Evolutionary conservation across 1,139 yeast genomes (phyloP).

Genomic region (Casaregolazyma suthepensis): DNA sequence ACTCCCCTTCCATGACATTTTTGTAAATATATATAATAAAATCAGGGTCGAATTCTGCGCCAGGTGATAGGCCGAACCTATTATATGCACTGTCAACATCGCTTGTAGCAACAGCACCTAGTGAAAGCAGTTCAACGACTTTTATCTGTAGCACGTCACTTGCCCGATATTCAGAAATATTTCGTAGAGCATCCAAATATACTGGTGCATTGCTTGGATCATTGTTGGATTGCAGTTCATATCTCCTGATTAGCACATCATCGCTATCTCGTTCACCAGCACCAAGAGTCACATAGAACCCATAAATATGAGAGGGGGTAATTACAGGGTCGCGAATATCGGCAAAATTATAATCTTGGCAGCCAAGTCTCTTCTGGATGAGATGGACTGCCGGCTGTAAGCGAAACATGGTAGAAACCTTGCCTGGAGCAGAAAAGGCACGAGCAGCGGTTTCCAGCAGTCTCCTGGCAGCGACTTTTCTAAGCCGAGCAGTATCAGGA

Average conservation of each 20-base stretch:
- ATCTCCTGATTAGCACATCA: slow-evolving; percentile 54
- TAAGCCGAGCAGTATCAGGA: slow-evolving; percentile 15
- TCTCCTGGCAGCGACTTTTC: slow-evolving; percentile 18
- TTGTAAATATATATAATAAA: slow-evolving; percentile 26
- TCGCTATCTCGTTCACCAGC: slow-evolving; percentile 55
- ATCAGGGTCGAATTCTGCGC: slow-evolving; percentile 19
- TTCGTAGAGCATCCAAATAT: slow-evolving; percentile 63
- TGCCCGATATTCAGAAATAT: slow-evolving; percentile 42
- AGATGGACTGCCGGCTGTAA: slow-evolving; percentile 14
- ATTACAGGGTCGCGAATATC: slow-evolving; percentile 1
- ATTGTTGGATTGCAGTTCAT: slow-evolving; percentile 45
- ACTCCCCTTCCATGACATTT: slow-evolving; percentile 9
- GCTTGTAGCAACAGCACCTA: slow-evolving; percentile 57
- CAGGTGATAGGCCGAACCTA: slow-evolving; percentile 44
- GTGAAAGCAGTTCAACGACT: slow-evolving; percentile 45
- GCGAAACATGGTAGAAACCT: slow-evolving; percentile 11
- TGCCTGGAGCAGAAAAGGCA: slow-evolving; percentile 13
- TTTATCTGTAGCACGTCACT: slow-evolving; percentile 46
- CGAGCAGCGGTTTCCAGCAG: slow-evolving; percentile 20
- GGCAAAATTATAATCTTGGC: slow-evolving; percentile 2
- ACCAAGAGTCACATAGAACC: slow-evolving; percentile 48
- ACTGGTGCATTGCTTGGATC: slow-evolving; percentile 52
- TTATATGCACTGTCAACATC: slow-evolving; percentile 54
- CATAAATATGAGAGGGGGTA: slow-evolving; percentile 9
- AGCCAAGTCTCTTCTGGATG: slow-evolving; percentile 7